These are phyloP conservation scores for Ophiognomonia clavigignenti-juglandacearum DNA, from an alignment of 2,329 filamentous ascomycete genomes.

Conservation along the genomic window DNA sequence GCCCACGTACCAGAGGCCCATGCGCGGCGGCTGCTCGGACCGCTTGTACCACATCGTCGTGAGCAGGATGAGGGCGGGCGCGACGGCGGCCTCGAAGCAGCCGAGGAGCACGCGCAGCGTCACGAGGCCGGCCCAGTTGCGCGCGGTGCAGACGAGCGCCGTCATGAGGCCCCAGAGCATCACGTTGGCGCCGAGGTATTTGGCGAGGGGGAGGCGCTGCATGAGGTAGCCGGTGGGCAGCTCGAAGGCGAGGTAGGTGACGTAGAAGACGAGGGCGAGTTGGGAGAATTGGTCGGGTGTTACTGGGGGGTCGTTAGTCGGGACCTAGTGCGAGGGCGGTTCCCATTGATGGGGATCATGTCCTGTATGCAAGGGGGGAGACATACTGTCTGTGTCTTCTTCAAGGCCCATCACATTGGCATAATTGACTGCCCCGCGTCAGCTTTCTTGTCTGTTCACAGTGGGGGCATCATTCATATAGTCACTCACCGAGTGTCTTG, in stretches of 20 bases:
- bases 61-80: slow-evolving; percentile 37
- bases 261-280: slow-evolving; percentile 28
- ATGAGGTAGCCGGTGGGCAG: slow-evolving; percentile 40
- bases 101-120: slow-evolving; percentile 46
- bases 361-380: too few species aligned
- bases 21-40: slow-evolving; percentile 26
- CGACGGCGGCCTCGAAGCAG: slow-evolving; percentile 48
- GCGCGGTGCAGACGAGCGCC: slow-evolving; percentile 41
- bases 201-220: slow-evolving; percentile 48
- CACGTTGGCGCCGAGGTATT: slow-evolving; percentile 43
- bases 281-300: slow-evolving; percentile 24
- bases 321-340: background rate
- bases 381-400: slow-evolving; percentile 21
- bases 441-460: background rate
- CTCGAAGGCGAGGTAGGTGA: slow-evolving; percentile 27
- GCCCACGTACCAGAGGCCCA: slow-evolving; percentile 30
- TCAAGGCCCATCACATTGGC: slow-evolving; percentile 27
- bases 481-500: slow-evolving; percentile 23
- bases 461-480: too few species aligned
- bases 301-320: slow-evolving; percentile 8
- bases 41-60: slow-evolving; percentile 30
- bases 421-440: slow-evolving; percentile 21
- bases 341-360: too few species aligned
- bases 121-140: slow-evolving; percentile 44
- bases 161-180: slow-evolving; percentile 43